These are phyloP conservation scores for Fusarium hainanense DNA, from an alignment of 2,329 filamentous ascomycete species.

Conservation along the genomic window DNA sequence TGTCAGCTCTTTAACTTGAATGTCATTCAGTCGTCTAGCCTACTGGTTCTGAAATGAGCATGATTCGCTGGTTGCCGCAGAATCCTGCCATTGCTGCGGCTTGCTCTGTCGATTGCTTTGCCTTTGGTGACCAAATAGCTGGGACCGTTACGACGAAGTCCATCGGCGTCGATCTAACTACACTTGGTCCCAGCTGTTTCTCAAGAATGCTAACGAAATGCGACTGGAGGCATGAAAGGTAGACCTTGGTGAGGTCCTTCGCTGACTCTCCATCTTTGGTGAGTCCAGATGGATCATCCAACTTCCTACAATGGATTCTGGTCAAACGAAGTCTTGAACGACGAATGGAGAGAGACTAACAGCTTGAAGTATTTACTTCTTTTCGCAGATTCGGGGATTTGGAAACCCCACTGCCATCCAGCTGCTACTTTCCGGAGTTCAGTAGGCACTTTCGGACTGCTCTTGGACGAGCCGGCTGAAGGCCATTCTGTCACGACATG, in stretches of 20 bases:
- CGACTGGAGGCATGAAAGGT: constrained; percentile 59
- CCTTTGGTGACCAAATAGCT: constrained; percentile 67
- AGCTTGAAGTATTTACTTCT: constrained; percentile 61
- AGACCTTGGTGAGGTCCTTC: constrained; percentile 54
- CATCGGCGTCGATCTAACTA: constrained; percentile 58
- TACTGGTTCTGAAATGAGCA: constrained; percentile 62
- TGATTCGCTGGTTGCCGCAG: constrained; percentile 55
- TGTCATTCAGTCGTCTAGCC: constrained; percentile 9
- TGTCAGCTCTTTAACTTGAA: constrained; percentile 24
- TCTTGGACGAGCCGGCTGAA: constrained; percentile 47
- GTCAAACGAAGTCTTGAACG: constrained; percentile 23
- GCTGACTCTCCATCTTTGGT: constrained; percentile 51
- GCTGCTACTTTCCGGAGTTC: constrained; percentile 57
- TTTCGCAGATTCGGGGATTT: constrained; percentile 56
- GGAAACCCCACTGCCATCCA: constrained; percentile 62
- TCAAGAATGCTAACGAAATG: constrained; percentile 60
- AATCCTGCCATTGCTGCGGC: constrained; percentile 54
- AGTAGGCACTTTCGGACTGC: constrained; percentile 61
- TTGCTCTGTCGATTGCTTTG: constrained; percentile 61
- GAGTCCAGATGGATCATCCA: constrained; percentile 49
- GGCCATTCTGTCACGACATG: constrained; percentile 60
- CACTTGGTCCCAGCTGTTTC: constrained; percentile 54
- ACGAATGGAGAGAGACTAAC: constrained; percentile 47
- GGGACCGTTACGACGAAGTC: constrained; percentile 69
- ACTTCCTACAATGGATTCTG: constrained; percentile 44